Evolutionary conservation across 2,329 filamentous ascomycete genomes (phyloP).

Genomic region (Akanthomyces dipterigenus): DNA sequence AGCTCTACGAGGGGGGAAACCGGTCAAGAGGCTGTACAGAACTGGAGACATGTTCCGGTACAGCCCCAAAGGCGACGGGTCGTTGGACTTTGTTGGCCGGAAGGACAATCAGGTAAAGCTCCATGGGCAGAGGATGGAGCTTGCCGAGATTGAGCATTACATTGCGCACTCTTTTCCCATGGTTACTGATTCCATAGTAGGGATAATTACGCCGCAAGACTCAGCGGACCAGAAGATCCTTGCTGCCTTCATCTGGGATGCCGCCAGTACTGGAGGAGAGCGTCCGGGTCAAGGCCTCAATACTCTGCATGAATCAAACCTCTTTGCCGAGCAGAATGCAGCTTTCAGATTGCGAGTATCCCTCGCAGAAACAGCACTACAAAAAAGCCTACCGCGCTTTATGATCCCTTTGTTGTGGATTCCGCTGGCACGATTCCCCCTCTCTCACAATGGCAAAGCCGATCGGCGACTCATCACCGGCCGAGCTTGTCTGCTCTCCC

Average conservation of each 20-base stretch:
- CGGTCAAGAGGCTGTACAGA: not conserved
- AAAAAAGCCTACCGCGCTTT: not conserved
- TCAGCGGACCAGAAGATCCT: conserved; percentile 29
- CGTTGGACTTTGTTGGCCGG: conserved; percentile 15
- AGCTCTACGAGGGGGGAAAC: not conserved
- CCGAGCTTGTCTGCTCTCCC: not conserved
- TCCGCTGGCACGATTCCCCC: not conserved
- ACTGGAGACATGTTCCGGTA: conserved; percentile 12
- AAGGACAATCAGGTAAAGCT: conserved; percentile 14
- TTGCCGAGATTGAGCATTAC: conserved; percentile 19
- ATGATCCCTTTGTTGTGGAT: conserved; percentile 1
- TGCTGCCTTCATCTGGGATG: conserved; percentile 13
- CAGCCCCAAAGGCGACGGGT: conserved; percentile 12
- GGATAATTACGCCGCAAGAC: conserved; percentile 18
- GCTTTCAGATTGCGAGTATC: not conserved
- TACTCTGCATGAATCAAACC: not conserved
- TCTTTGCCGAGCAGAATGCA: not conserved
- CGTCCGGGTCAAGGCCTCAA: not conserved
- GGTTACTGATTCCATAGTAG: conserved; percentile 30
- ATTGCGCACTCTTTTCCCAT: conserved; percentile 16
- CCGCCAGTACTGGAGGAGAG: not conserved
- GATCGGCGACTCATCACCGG: not conserved
- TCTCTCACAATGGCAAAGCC: not conserved
- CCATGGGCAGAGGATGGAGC: conserved; percentile 18
- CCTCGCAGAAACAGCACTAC: not conserved